phyloP scores from a whole-genome alignment of 495 filamentous ascomycete species.

The Tuber borchii region DNA sequence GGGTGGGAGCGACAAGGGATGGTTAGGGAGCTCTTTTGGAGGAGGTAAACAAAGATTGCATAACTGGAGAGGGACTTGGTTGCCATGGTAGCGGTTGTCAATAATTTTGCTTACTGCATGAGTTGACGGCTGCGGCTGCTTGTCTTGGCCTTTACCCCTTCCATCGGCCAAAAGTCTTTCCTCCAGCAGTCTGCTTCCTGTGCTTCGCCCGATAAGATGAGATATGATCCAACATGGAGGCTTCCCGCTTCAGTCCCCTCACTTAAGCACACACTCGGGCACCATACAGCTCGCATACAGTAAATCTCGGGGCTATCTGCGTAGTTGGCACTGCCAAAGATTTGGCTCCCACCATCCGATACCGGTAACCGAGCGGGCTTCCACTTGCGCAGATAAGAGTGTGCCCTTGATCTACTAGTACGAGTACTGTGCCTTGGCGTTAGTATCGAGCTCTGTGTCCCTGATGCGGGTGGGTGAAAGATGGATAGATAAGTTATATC shows the following conservation, averaged over 20 bases:
- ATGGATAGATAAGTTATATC: background rate
- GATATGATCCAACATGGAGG: background rate
- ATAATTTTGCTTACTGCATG: background rate
- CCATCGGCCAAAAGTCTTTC: background rate
- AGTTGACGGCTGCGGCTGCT: background rate
- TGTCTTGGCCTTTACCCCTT: background rate
- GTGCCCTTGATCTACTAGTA: background rate
- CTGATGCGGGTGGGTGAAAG: background rate
- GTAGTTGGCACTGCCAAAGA: background rate
- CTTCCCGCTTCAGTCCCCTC: background rate
- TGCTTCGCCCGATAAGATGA: background rate
- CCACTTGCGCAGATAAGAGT: background rate
- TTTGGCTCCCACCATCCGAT: background rate
- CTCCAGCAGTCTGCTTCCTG: background rate
- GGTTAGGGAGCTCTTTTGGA: background rate
- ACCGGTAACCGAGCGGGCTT: background rate
- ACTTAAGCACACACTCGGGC: background rate
- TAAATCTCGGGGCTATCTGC: background rate
- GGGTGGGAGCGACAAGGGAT: background rate
- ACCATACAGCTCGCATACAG: background rate
- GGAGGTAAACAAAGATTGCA: background rate
- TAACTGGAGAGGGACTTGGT: background rate
- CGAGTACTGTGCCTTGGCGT: no score
- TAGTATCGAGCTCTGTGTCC: background rate
- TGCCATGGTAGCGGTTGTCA: slow-evolving; percentile 3